These are phyloP conservation scores for Mortierella sp. DNA, from an alignment of 371 early-diverging fungal species.

Conservation along the genomic window DNA sequence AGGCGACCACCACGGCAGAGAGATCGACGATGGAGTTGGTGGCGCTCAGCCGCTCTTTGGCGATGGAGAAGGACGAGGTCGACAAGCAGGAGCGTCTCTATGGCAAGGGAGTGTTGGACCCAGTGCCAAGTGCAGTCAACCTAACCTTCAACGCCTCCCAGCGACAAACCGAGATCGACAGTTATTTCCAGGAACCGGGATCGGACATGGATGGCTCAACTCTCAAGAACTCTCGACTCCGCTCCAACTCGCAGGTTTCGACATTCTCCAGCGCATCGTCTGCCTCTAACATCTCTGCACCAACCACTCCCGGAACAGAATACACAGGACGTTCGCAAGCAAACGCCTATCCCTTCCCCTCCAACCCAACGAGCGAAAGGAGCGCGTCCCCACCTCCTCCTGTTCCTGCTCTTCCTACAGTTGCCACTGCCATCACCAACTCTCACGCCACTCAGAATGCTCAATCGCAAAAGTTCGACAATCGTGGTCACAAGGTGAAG, in stretches of 20 bases:
- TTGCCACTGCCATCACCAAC: constrained; percentile 23
- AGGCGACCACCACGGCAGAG: constrained; percentile 41
- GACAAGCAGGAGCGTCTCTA: constrained; percentile 21
- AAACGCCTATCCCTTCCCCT: constrained; percentile 61
- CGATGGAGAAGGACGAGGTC: constrained; percentile 29
- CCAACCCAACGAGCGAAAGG: constrained; percentile 25
- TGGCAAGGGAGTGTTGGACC: constrained; percentile 17
- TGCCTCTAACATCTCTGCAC: constrained; percentile 35
- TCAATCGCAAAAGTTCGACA: constrained; percentile 23
- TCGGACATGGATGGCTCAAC: constrained; percentile 35
- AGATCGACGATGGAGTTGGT: constrained; percentile 33
- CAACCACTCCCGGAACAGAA: constrained; percentile 53
- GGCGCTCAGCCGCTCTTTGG: constrained; percentile 23
- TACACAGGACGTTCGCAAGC: constrained; percentile 57
- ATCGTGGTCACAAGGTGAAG: constrained; percentile 44
- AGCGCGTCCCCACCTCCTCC: constrained; percentile 24
- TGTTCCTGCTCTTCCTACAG: constrained; percentile 3
- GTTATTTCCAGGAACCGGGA: constrained; percentile 46
- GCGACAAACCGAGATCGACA: constrained; percentile 37
- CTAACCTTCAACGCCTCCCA: constrained; percentile 1
- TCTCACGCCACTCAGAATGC: neutral
- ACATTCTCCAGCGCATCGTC: constrained; percentile 48
- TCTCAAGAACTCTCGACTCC: constrained; percentile 33
- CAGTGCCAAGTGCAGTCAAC: constrained; percentile 24
- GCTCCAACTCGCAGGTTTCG: constrained; percentile 48